Percentiles rank a stretch among this genome's conserved stretches.
Evolutionary conservation across 129 eudicot species (phyloP).

Genomic region (Tanacetum coccineum): DNA sequence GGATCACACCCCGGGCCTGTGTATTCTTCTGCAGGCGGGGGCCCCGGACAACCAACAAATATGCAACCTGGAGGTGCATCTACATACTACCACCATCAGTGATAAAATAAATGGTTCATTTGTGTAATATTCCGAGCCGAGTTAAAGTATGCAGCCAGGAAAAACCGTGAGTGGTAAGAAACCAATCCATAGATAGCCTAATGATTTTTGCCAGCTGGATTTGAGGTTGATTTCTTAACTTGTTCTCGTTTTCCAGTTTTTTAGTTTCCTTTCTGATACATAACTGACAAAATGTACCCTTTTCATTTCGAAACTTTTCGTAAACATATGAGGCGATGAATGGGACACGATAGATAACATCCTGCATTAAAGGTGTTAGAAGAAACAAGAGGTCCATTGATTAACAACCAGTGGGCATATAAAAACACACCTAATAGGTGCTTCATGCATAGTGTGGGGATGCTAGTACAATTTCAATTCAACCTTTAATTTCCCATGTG

Average conservation of each 20-base stretch:
- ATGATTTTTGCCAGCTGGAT: too few species aligned
- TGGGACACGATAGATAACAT: conserved; percentile 10
- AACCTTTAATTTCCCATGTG: conserved; percentile 33
- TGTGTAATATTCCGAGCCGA: too few species aligned
- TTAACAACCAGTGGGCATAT: conserved; percentile 17
- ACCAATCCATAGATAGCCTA: too few species aligned
- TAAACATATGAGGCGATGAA: neutral
- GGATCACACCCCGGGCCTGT: conserved; percentile 23
- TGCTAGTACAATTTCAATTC: conserved; percentile 20
- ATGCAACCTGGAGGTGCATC: too few species aligned
- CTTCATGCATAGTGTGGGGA: conserved; percentile 26
- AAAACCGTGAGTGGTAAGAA: neutral
- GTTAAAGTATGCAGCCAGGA: too few species aligned
- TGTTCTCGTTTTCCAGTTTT: neutral
- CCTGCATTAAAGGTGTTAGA: neutral
- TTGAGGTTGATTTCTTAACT: neutral
- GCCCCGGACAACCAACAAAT: neutral
- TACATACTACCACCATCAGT: too few species aligned
- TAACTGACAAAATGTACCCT: conserved; percentile 13
- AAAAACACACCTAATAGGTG: conserved; percentile 20
- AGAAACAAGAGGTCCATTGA: conserved; percentile 9
- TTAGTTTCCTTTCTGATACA: neutral
- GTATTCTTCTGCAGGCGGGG: conserved; percentile 17
- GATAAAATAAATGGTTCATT: too few species aligned
- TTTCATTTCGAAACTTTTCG: conserved; percentile 1